Evolutionary conservation across 2,329 filamentous ascomycete genomes (phyloP), one percentile per base, ranked within the genome.

Genomic region (Proliferodiscus dingleyae): DNA sequence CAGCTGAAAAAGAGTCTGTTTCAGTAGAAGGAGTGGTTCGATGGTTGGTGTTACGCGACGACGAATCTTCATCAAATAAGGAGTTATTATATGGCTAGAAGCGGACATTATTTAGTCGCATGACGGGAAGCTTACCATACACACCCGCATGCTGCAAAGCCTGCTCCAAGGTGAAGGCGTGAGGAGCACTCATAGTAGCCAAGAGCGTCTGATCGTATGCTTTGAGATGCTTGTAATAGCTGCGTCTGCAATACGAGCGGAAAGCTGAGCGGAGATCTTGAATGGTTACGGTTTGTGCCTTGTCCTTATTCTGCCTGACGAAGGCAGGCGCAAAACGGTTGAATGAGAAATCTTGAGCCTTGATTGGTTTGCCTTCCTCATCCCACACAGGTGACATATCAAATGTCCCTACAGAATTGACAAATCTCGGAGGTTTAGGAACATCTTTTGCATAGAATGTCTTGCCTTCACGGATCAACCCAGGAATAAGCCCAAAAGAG

Each of bases 261-360:
- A 49, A 49, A 7, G 46, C 46, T 10, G 18, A 15, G 5, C 32
- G 30, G 9, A 49, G 30, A 11, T 37, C 24, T 18, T 28, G n/a
- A 11, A 30, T 30, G 22, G 28, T 30, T 19, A 32, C 41, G 26
- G 22, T n/a, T 3, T 32, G 7, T 15, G 29, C 19, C 5, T n/a
- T 24, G 13, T n/a, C 36, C 15, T 24, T 15, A 23, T 48, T 48
- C 10, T 15, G 9, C 18, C 22, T 41, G 23, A 48, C 19, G 19
- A 49, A 49, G 9, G 15, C 15, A 10, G 42, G 24, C 6, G 42
- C 42, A 24, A 43, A 49, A 16, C 18, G 23, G 15, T 45, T 45
- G 38, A 45, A 49, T 2, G 42, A 42, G 30, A 49, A 42, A 16
- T 49, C 39, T n/a, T 45, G 37, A 13, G 37, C 22, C 26, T 45